phyloP scores from a whole-genome alignment of 495 filamentous ascomycete genomes.

The Penicillium coffeae region DNA sequence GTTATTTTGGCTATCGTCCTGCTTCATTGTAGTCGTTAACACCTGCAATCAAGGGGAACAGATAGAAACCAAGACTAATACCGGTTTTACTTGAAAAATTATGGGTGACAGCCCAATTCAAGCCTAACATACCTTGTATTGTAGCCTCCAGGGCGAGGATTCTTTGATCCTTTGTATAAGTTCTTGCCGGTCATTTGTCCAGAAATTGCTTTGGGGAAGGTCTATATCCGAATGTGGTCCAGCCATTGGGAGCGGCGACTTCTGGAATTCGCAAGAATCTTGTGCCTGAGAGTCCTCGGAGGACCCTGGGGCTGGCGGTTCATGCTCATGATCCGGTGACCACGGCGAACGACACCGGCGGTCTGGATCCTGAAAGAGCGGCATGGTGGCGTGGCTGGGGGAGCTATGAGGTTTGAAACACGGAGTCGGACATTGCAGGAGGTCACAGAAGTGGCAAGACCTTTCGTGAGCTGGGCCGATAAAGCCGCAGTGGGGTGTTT shows the following conservation, averaged over 20 bases:
- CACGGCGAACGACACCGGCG: constrained; percentile 28
- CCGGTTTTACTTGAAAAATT: not conserved
- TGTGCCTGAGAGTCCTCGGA: too few species aligned
- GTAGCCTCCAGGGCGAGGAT: constrained; percentile 69
- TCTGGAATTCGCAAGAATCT: too few species aligned
- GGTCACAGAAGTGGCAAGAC: constrained; percentile 18
- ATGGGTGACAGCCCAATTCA: not conserved
- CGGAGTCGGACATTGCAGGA: constrained; percentile 19
- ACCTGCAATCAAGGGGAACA: too few species aligned
- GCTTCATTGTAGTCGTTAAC: constrained; percentile 12
- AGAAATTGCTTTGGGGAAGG: constrained; percentile 14
- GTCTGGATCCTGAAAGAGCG: constrained; percentile 39
- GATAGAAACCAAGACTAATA: not conserved
- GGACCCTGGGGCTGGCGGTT: constrained; percentile 12
- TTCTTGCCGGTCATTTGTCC: constrained; percentile 54
- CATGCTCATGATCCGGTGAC: constrained; percentile 26
- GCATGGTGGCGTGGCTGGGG: constrained; percentile 28
- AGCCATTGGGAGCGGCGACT: not conserved
- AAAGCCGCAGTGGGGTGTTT: constrained; percentile 18
- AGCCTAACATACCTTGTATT: constrained; percentile 54
- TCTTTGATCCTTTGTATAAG: constrained; percentile 86
- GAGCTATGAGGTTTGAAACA: constrained; percentile 14
- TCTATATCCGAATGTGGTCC: constrained; percentile 6
- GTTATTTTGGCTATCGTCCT: constrained; percentile 1
- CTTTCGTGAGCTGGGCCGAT: constrained; percentile 10